Base-by-base conservation (phyloP, 2,329 filamentous ascomycete species). In the Calonectria honghensis region DNA sequence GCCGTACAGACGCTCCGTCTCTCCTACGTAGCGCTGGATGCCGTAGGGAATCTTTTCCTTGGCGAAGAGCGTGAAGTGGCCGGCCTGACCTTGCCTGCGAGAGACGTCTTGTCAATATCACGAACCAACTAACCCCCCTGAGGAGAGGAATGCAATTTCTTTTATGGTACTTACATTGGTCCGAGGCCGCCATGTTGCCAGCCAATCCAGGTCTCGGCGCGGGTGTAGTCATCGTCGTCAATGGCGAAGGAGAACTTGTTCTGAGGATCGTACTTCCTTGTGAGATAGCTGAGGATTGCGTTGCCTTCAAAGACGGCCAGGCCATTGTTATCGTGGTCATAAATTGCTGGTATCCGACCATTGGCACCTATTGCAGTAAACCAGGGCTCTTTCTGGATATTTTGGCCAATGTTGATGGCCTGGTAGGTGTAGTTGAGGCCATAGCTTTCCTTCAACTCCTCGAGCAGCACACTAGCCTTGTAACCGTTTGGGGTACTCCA, bases 101-200 rank as follows among this genome's bases (percentile, higher is more conserved):
- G 13, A 5, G 4, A 20, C 1, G 16, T 20, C 39, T 1, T 84
- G 83, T 67, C 3, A 80, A 70, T 48, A 37, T 52, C 37, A 20
- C 4, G 35, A 63, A 37, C 29, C 18, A 14, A 16, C 11, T 14
- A 54, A 10, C 70, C 11, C 13, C 13, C 11, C 50, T 29, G 11
- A 45, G 6, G 48, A 18, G 32, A 51, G n/a, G 32, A 32, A 10
- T 37, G 24, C 24, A 24, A 24, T 24, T 11, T 14, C 16, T 3
- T 32, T 6, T 7, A 32, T 16, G 6, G 41, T n/a, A 76, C 81
- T 74, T 71, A 82, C 88, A 90, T 90, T 3, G 94, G 94, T 0
- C 93, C 93, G 3, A 95, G 81, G 2, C 94, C 94, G n/a, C 92
- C 93, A 80, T 95, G 94, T 85, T 95, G 92, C 91, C 91, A 94